A percentile compares a stretch with the other conserved stretches of the same genome.
Conservation (phyloP, 2,329 filamentous ascomycete species). For the Diaporthe sp. region DNA sequence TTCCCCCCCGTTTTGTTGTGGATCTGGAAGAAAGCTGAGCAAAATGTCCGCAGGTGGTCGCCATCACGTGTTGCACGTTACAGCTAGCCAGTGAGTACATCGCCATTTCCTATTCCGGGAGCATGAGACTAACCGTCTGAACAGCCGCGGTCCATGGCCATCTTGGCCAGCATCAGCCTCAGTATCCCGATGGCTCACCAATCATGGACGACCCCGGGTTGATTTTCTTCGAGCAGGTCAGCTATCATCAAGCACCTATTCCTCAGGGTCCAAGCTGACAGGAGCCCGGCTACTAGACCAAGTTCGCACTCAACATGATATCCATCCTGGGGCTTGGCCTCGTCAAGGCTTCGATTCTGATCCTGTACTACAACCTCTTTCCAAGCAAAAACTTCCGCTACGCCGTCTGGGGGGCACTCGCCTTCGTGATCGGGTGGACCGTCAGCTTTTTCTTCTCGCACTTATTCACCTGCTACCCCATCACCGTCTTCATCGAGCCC, state of each 20-base stretch:
- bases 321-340: conserved; percentile 20
- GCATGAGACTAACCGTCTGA: background rate
- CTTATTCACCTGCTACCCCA: conserved; percentile 14
- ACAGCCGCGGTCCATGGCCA: conserved; percentile 1
- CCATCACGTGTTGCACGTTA: conserved; percentile 7
- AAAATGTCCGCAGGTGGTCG: background rate
- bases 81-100: conserved; percentile 5
- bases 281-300: background rate
- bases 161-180: conserved; percentile 18
- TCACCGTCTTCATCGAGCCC: conserved; percentile 15
- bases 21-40: background rate
- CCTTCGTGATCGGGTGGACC: conserved; percentile 13
- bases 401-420: background rate
- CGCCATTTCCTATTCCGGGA: background rate
- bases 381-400: background rate
- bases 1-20: fast-evolving
- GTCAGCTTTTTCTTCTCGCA: conserved; percentile 30
- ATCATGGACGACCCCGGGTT: conserved; percentile 17
- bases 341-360: conserved; percentile 15
- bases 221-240: conserved; percentile 10
- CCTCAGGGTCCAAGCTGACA: background rate
- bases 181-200: conserved; percentile 7
- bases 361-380: conserved; percentile 24
- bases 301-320: conserved; percentile 18
- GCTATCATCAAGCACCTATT: fast-evolving